Evolutionary conservation across 495 filamentous ascomycete species (phyloP).

Genomic region (Podospora tetraspora): DNA sequence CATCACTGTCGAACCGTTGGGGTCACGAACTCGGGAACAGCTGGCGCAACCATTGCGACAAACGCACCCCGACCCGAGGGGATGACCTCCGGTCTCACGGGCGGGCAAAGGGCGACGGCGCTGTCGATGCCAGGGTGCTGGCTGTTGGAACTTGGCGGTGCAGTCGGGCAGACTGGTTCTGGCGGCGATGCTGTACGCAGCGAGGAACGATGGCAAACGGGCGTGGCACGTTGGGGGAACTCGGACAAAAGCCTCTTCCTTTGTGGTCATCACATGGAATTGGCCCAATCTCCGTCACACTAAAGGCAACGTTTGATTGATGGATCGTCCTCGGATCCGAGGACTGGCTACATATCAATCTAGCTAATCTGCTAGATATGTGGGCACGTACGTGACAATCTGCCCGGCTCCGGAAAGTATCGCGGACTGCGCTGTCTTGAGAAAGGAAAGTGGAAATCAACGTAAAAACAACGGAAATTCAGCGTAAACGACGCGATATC

Average conservation of each 20-base stretch:
- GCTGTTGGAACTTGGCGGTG: background rate
- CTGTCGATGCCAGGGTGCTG: background rate
- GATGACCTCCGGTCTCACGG: background rate
- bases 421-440: too few relatives aligned
- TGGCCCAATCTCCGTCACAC: background rate
- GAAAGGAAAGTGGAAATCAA: too few relatives aligned
- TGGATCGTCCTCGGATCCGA: too few relatives aligned
- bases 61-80: conserved; percentile 2
- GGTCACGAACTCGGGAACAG: conserved; percentile 75
- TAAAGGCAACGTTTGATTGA: too few relatives aligned
- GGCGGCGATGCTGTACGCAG: background rate
- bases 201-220: background rate
- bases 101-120: background rate
- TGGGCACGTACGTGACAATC: too few relatives aligned
- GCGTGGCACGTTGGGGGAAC: background rate
- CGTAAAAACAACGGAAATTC: too few relatives aligned
- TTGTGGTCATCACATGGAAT: background rate
- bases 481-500: too few relatives aligned
- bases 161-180: background rate
- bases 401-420: too few relatives aligned
- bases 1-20: conserved; percentile 13
- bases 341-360: too few relatives aligned
- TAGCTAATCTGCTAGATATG: too few relatives aligned
- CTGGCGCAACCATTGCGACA: conserved; percentile 74
- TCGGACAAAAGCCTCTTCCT: background rate